phyloP scores from a whole-genome alignment of 495 filamentous ascomycete genomes.

The Usnea hakonensis region DNA sequence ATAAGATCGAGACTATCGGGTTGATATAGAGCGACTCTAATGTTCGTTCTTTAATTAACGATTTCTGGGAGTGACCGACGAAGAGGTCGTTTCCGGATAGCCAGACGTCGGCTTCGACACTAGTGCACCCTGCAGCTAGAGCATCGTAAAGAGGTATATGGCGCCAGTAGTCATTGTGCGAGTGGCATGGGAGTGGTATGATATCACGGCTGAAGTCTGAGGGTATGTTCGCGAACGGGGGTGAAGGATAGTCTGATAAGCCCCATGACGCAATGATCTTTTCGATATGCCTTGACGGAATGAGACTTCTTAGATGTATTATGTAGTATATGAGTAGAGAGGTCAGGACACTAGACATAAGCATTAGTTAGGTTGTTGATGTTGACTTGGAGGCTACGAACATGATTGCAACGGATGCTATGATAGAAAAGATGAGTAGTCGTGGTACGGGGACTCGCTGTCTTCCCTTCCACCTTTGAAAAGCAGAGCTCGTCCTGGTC shows the following conservation, averaged over 20 bases:
- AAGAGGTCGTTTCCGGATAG: slow-evolving; percentile 37
- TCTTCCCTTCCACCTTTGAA: background rate
- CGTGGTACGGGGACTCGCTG: background rate
- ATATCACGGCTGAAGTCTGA: slow-evolving; percentile 52
- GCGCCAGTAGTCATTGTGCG: slow-evolving; percentile 63
- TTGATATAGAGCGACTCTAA: slow-evolving; percentile 57
- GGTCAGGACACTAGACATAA: background rate
- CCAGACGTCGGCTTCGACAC: slow-evolving; percentile 74
- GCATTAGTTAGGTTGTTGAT: too few species aligned
- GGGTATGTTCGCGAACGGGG: background rate
- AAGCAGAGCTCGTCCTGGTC: background rate
- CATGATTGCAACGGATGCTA: background rate
- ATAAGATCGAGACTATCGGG: slow-evolving; percentile 51
- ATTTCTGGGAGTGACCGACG: slow-evolving; percentile 50
- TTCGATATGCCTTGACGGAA: slow-evolving; percentile 14
- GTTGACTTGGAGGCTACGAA: background rate
- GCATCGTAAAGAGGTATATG: slow-evolving; percentile 50
- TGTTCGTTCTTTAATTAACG: slow-evolving; percentile 47
- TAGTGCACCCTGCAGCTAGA: slow-evolving; percentile 46
- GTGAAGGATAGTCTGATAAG: background rate
- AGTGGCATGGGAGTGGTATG: slow-evolving; percentile 52
- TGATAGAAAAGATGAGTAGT: background rate
- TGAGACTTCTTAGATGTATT: background rate
- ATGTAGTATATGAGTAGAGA: slow-evolving; percentile 6
- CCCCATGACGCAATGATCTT: slow-evolving; percentile 14